Conservation (phyloP, 202 grass and related monocot genomes). For the Musa balbisiana region DNA sequence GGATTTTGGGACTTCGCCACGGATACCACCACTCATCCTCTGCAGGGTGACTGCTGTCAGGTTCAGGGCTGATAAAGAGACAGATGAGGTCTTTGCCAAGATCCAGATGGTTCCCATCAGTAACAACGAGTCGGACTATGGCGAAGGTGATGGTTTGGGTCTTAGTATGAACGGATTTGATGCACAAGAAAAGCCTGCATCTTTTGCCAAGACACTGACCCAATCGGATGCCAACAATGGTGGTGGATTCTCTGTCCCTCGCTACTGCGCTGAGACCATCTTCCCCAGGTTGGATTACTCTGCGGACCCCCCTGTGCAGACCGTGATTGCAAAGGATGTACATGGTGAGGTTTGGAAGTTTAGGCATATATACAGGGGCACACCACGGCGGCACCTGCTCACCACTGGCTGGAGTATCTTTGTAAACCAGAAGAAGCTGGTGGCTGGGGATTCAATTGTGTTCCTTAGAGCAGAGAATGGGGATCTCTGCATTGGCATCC, state of each 20-base stretch:
- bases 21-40: constrained; percentile 36
- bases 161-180: not conserved
- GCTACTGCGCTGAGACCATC: constrained; percentile 76
- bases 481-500: constrained; percentile 54
- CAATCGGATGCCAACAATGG: constrained; percentile 93
- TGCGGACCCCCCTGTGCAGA: constrained; percentile 52
- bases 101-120: constrained; percentile 58
- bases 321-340: constrained; percentile 51
- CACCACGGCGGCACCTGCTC: constrained; percentile 75
- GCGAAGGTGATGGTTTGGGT: constrained; percentile 26
- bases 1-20: constrained; percentile 28
- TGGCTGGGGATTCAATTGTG: constrained; percentile 68
- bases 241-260: constrained; percentile 77
- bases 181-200: constrained; percentile 31
- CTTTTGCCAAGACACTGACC: constrained; percentile 87
- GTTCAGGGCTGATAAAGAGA: constrained; percentile 60
- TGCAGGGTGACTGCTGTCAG: constrained; percentile 53
- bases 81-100: constrained; percentile 67
- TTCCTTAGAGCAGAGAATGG: constrained; percentile 62
- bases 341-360: constrained; percentile 79
- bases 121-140: constrained; percentile 23
- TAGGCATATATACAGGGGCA: constrained; percentile 91
- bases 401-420: constrained; percentile 91
- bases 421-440: constrained; percentile 74
- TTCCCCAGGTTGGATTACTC: constrained; percentile 79